Base-by-base conservation (phyloP, 805 yeast species). In the Henningerozyma blattae region DNA sequence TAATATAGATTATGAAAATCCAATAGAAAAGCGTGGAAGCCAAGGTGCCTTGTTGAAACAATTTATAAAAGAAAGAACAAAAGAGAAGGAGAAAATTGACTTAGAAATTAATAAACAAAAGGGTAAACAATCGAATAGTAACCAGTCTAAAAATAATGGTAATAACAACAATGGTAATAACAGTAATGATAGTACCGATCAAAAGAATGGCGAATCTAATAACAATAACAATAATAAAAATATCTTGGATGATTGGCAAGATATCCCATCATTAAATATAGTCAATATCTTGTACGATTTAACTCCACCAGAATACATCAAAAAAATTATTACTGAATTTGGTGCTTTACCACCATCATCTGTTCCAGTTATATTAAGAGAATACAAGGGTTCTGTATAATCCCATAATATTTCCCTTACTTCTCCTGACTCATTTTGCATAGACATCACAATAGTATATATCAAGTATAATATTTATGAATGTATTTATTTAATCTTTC, bases 341-440 rank as follows among this genome's bases (percentile, higher is more conserved):
- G 98, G 98, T 19, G 84, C 94, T 3, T 67, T 91, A 45, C 98
- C 98, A 9, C 95, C 98, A 28, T 81, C 94, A n/a, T 85, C 97
- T 2, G 97, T 91, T 37, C 98, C 98, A 18, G 97, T 91, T 32
- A 84, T 91, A 40, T 64, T 91, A 47, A 74, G 97, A 60, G 98
- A 91, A 58, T 91, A 89, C 58, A 84, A 85, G 58, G 58, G 58
- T 32, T 52, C 56, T 26, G 58, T 58, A 42, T 54, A 42, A 37
- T 24, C 18, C n/a, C n/a, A n/a, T n/a, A n/a, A n/a, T n/a, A n/a
- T n/a, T n/a, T n/a, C n/a, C n/a, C n/a, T n/a, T n/a, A n/a, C n/a
- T n/a, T n/a, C n/a, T n/a, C n/a, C n/a, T n/a, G n/a, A n/a, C n/a
- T n/a, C n/a, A n/a, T n/a, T n/a, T n/a, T n/a, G n/a, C n/a, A n/a